Percentiles rank a stretch among this genome's conserved stretches.
Evolutionary conservation across 2,329 filamentous ascomycete genomes (phyloP).

Genomic region (Chaetomiaceae sp.): DNA sequence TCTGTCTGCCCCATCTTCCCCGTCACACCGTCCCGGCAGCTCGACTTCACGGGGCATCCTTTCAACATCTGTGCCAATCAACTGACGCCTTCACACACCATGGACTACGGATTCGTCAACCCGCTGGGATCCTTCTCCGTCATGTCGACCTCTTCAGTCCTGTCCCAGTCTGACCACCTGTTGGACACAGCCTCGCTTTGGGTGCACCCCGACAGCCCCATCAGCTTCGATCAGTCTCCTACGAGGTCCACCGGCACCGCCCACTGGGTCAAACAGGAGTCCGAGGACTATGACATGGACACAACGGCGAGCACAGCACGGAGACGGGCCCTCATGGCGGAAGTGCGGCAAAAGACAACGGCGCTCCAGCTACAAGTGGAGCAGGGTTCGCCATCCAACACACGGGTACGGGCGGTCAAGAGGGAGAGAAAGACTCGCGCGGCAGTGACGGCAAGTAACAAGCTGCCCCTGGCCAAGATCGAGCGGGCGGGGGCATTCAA

Average conservation of each 20-base stretch:
- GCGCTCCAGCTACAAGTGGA: conserved; percentile 42
- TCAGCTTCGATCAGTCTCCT: conserved; percentile 20
- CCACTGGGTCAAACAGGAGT: conserved; percentile 27
- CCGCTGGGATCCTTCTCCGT: conserved; percentile 11
- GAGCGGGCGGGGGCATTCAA: conserved; percentile 24
- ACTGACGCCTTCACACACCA: conserved; percentile 17
- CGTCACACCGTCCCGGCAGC: conserved; percentile 19
- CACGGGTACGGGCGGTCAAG: neutral
- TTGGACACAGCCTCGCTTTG: conserved; percentile 15
- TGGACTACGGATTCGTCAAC: conserved; percentile 18
- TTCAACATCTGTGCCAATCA: conserved; percentile 11
- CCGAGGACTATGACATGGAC: neutral
- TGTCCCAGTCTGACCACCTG: conserved; percentile 9
- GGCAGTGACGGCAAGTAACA: neutral
- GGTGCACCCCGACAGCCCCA: conserved; percentile 22
- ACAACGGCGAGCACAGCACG: conserved; percentile 31
- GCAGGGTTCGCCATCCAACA: conserved; percentile 3
- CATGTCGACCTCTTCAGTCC: conserved; percentile 6
- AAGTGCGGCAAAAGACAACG: conserved; percentile 41
- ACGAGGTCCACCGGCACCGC: conserved; percentile 18
- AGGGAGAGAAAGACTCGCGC: neutral
- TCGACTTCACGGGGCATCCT: conserved; percentile 1
- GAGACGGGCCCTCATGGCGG: conserved; percentile 39
- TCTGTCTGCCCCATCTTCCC: conserved; percentile 15
- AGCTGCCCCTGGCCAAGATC: conserved; percentile 23